Evolutionary conservation across 2,329 filamentous ascomycete genomes (phyloP).

Genomic region (Cladorrhinum sp.): DNA sequence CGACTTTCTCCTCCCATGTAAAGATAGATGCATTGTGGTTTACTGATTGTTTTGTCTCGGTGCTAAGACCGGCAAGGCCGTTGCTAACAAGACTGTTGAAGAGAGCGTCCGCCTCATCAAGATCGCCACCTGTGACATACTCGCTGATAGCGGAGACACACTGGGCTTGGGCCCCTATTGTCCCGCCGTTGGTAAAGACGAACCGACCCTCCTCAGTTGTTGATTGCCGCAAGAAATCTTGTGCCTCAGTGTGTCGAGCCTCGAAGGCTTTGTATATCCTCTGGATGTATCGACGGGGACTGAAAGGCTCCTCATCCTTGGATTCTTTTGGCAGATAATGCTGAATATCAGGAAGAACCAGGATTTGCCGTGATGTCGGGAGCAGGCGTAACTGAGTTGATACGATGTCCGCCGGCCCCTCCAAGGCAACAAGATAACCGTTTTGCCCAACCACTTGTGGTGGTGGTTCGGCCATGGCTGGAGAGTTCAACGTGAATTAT

Average conservation of each 20-base stretch:
- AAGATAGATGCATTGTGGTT: background rate
- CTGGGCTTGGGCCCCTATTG: constrained; percentile 49
- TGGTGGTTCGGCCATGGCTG: background rate
- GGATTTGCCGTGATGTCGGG: constrained; percentile 55
- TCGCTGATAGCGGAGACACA: constrained; percentile 56
- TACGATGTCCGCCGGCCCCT: constrained; percentile 54
- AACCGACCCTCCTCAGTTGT: constrained; percentile 48
- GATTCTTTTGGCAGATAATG: constrained; percentile 41
- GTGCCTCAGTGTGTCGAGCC: constrained; percentile 47
- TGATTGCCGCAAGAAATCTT: constrained; percentile 48
- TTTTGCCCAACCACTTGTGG: background rate
- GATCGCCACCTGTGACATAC: constrained; percentile 49
- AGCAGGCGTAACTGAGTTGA: constrained; percentile 59
- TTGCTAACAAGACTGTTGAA: constrained; percentile 51
- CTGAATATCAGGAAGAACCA: constrained; percentile 54
- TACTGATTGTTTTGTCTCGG: background rate
- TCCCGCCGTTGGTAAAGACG: constrained; percentile 61
- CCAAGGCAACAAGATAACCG: constrained; percentile 58
- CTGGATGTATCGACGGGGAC: constrained; percentile 39
- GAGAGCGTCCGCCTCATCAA: constrained; percentile 47
- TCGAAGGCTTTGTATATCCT: constrained; percentile 49
- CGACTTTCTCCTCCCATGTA: background rate
- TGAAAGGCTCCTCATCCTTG: constrained; percentile 28
- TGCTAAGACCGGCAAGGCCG: constrained; percentile 33
- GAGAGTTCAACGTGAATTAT: background rate